Evolutionary conservation across 2,329 filamentous ascomycete genomes (phyloP).

Genomic region (Ophiocordyceps camponoti-floridani): DNA sequence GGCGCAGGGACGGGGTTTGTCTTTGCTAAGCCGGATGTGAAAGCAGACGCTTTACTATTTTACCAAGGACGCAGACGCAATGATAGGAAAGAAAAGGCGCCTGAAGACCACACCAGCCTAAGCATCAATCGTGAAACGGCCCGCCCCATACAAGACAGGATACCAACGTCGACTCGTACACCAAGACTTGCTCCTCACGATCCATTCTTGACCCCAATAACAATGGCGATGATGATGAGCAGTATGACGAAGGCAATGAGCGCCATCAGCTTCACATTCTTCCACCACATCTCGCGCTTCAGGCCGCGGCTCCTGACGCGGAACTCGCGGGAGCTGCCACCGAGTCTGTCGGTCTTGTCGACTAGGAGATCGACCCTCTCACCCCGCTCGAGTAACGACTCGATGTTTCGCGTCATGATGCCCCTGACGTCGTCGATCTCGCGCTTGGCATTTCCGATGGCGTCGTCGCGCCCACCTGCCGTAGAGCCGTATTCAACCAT

Average conservation of each 20-base stretch:
- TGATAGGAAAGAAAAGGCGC: neutral
- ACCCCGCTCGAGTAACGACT: constrained; percentile 71
- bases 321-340: constrained; percentile 79
- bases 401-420: constrained; percentile 93
- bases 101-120: neutral
- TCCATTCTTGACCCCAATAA: constrained; percentile 32
- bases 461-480: constrained; percentile 57
- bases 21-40: neutral
- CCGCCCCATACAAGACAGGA: neutral
- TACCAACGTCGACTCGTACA: too few species aligned
- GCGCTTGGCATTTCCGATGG: constrained; percentile 62
- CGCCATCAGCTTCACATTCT: constrained; percentile 91
- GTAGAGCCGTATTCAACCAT: constrained; percentile 78
- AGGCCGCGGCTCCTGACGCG: constrained; percentile 70
- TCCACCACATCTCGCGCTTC: constrained; percentile 98
- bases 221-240: constrained; percentile 36
- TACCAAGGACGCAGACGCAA: neutral
- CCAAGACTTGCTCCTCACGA: neutral
- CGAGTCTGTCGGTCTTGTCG: constrained; percentile 88
- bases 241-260: constrained; percentile 52
- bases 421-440: constrained; percentile 87
- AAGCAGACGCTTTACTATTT: neutral
- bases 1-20: too few species aligned
- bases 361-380: constrained; percentile 88
- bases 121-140: neutral